A percentile compares a stretch with the other conserved stretches of the same genome.
Evolutionary conservation across 2,329 filamentous ascomycete species (phyloP).

Genomic region (Botrytis cinerea): DNA sequence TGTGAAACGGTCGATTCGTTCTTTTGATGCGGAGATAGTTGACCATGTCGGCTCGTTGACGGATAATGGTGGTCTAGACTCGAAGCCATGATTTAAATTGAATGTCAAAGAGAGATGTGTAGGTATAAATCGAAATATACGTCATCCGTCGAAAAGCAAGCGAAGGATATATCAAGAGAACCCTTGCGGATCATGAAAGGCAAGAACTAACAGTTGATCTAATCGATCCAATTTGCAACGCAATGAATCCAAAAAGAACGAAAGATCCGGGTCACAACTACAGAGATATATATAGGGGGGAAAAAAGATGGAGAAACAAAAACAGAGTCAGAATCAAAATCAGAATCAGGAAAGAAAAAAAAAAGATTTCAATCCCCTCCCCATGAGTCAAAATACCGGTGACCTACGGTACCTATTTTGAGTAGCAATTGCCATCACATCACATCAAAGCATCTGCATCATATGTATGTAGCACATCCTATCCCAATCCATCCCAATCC

Average conservation of each 20-base stretch:
- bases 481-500: neutral
- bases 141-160: neutral
- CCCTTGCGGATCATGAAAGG: conserved; percentile 8
- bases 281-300: too few relatives aligned
- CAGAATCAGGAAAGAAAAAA: neutral
- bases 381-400: neutral
- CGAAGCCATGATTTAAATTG: conserved; percentile 5
- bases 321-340: neutral
- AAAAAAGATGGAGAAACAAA: neutral
- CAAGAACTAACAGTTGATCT: neutral
- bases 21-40: neutral
- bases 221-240: neutral
- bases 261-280: neutral
- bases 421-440: neutral
- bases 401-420: neutral
- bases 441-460: neutral
- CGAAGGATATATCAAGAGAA: neutral
- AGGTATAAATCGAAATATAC: neutral
- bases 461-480: neutral
- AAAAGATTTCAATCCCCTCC: neutral
- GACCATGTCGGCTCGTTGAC: neutral
- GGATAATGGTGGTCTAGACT: neutral
- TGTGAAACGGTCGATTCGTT: neutral
- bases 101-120: neutral
- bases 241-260: neutral